Percentiles rank a stretch among this genome's conserved stretches.
phyloP scores from a whole-genome alignment of 441 rosid species.

The Syzygium malaccense region DNA sequence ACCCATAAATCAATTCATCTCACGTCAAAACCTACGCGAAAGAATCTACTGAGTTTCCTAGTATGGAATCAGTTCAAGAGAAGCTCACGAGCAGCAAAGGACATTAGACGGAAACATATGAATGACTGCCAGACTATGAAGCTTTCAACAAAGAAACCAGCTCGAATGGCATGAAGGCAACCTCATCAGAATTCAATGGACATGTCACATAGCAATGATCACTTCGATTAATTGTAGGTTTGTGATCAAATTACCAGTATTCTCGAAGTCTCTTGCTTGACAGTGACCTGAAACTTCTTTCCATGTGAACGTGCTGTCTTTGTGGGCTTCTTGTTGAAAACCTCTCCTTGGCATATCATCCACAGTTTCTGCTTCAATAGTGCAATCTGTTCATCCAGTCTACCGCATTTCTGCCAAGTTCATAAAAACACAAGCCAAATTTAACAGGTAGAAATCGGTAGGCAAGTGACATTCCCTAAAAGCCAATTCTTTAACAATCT shows the following conservation, averaged over 20 bases:
- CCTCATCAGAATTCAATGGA: background rate
- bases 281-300: background rate
- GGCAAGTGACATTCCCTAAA: background rate
- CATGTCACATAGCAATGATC: background rate
- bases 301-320: slow-evolving; percentile 2
- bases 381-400: background rate
- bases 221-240: background rate
- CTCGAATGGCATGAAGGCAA: background rate
- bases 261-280: background rate
- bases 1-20: background rate
- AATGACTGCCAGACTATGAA: background rate
- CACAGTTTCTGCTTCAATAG: background rate
- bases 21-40: background rate
- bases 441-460: background rate
- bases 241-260: background rate
- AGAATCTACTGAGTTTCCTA: background rate
- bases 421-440: background rate
- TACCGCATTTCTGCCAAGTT: background rate
- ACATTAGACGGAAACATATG: background rate
- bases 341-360: background rate
- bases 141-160: background rate
- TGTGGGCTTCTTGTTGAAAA: background rate
- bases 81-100: background rate
- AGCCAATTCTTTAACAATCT: background rate
- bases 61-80: background rate